Evolutionary conservation across 108 stramenopile species (phyloP).

Genomic region (Skeletonema tropicum): DNA sequence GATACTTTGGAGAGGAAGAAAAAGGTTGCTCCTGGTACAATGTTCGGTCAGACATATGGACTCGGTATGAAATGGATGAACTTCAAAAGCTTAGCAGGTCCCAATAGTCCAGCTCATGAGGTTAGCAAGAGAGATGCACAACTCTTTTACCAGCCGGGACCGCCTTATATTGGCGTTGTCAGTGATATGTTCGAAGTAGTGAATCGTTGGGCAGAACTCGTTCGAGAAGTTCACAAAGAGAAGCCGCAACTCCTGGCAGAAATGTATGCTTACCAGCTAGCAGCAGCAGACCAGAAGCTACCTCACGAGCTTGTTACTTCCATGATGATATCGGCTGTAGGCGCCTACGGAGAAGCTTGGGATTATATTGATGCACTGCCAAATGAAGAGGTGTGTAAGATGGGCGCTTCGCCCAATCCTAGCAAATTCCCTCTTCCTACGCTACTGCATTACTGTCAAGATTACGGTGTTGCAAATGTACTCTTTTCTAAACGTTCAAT

Average conservation of each 20-base stretch:
- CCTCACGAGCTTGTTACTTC: conserved; percentile 76
- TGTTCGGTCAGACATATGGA: conserved; percentile 86
- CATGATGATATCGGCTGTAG: conserved; percentile 74
- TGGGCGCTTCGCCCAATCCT: conserved; percentile 28
- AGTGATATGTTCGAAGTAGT: conserved; percentile 82
- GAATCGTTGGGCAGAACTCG: conserved; percentile 77
- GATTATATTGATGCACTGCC: conserved; percentile 54
- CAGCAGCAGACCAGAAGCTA: conserved; percentile 81
- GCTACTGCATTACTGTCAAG: conserved; percentile 85
- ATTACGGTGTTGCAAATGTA: conserved; percentile 66
- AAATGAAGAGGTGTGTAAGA: conserved; percentile 20
- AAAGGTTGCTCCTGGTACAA: conserved; percentile 58
- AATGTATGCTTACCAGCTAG: conserved; percentile 81
- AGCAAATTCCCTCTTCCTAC: conserved; percentile 41
- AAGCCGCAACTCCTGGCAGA: conserved; percentile 46
- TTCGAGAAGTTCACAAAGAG: conserved; percentile 60
- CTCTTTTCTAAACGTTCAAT: conserved; percentile 74
- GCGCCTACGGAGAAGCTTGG: conserved; percentile 80
- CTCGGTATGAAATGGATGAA: conserved; percentile 68
- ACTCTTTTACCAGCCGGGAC: conserved; percentile 83
- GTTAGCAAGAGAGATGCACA: conserved; percentile 53
- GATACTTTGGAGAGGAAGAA: conserved; percentile 27
- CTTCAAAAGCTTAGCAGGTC: conserved; percentile 51
- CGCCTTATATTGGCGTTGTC: conserved; percentile 87
- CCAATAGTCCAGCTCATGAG: conserved; percentile 50